Conservation (phyloP, 208 protist genomes). For the Crithidia brevicula region DNA sequence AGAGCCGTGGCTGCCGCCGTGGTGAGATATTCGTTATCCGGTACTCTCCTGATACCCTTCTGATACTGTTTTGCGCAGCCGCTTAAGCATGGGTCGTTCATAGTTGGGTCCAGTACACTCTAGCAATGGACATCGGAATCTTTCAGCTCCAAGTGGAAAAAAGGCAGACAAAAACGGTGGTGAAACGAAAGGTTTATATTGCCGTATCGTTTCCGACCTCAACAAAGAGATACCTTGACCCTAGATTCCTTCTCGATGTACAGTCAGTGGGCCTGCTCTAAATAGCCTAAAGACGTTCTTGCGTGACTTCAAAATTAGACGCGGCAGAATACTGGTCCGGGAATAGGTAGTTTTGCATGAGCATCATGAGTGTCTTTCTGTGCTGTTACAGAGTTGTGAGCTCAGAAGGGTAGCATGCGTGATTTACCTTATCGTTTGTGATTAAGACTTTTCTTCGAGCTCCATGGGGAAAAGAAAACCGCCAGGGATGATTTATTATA, state of each 20-base stretch:
- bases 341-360: neutral
- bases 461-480: neutral
- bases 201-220: neutral
- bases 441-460: neutral
- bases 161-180: neutral
- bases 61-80: neutral
- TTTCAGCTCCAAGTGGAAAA: neutral
- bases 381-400: neutral
- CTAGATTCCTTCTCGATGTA: neutral
- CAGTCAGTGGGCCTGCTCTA: neutral
- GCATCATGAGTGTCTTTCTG: neutral
- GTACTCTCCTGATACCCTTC: neutral
- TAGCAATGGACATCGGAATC: neutral
- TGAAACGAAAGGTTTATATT: neutral
- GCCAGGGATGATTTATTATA: neutral
- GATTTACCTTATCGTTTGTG: neutral
- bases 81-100: neutral
- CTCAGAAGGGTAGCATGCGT: neutral
- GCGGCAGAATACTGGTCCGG: neutral
- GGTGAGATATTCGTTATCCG: neutral
- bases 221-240: neutral
- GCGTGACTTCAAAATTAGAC: neutral
- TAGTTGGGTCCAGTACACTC: neutral
- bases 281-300: neutral
- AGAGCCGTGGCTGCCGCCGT: neutral